Percentiles rank a stretch among this genome's conserved stretches.
These are phyloP conservation scores for Erucastrum elatum DNA, from an alignment of 345 rosid species.

Conservation along the genomic window DNA sequence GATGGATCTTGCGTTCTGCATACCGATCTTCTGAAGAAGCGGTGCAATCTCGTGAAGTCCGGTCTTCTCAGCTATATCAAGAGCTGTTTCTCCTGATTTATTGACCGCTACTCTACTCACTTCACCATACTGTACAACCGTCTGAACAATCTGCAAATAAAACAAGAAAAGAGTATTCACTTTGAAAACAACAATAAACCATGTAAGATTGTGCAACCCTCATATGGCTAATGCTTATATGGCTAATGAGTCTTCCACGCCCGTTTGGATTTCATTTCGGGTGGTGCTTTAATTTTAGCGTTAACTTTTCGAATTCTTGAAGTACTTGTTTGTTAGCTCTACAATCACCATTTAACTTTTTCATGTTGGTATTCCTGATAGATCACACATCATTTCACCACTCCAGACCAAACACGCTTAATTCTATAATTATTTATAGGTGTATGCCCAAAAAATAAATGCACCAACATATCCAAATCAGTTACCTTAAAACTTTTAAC, in stretches of 20 bases:
- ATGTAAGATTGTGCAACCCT: neutral
- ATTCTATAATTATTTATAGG: too few species aligned
- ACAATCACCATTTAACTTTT: neutral
- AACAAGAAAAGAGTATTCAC: neutral
- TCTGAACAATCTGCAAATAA: constrained; percentile 59
- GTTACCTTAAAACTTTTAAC: too few species aligned
- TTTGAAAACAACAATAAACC: neutral
- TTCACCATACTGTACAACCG: constrained; percentile 45
- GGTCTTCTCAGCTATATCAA: constrained; percentile 69
- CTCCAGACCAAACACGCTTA: too few species aligned
- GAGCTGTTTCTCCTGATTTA: constrained; percentile 68
- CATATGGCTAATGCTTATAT: too few species aligned
- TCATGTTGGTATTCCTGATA: too few species aligned
- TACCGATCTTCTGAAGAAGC: constrained; percentile 53
- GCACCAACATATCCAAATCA: too few species aligned
- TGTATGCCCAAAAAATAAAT: too few species aligned
- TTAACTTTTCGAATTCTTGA: neutral
- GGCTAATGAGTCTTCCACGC: too few species aligned
- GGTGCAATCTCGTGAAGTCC: constrained; percentile 49
- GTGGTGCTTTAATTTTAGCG: neutral
- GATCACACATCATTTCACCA: too few species aligned
- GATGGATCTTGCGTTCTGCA: constrained; percentile 58
- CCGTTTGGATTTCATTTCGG: too few species aligned
- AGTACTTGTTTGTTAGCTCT: neutral
- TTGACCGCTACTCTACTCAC: constrained; percentile 57